Base-by-base conservation (phyloP, 768 basidiomycete genomes). In the Leucosporidium scottii region DNA sequence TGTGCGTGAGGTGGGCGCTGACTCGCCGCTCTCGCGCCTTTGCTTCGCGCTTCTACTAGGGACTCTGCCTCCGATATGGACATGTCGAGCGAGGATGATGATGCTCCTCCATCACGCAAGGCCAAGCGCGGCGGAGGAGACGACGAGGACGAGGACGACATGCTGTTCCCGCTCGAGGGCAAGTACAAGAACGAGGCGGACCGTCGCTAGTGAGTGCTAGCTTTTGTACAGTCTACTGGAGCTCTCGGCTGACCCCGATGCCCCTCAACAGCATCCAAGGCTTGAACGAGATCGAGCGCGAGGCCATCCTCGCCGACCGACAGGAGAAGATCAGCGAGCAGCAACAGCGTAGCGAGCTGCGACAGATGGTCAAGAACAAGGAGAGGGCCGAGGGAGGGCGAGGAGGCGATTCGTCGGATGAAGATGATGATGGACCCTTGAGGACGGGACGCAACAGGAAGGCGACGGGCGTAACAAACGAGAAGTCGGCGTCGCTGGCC, bases 151-250 rank as follows among this genome's bases (percentile, higher is more conserved):
- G 84, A 84, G 64, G 83, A 83, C 36, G 73, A 75, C 47, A 82
- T 81, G 7, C 86, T 86, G 5, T 98, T 91, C 76, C 93, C 92
- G 0, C 80, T 96, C 18, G 94, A 98, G 74, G 92, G 91, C 59
- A 90, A 91, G 78, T 98, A 90, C 76, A 84, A 83, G 66, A 87
- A 96, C 75, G 91, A 91, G 74, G 83, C 81, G 18, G 94, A 97
- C 78, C 84, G 88, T 74, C 83, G 87, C 71, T 80, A 82, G 94
- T 94, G 80, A 80, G 88, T 76, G 5, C 59, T 39, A 44, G n/a
- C 25, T 60, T 20, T 6, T 39, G 13, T 4, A 23, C 25, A 21
- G 27, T 55, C 39, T 27, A 30, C 21, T 47, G 17, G 54, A 48
- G 49, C 27, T 59, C 18, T 25, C 17, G 81, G 55, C 66, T 59